phyloP scores from a whole-genome alignment of 2,329 filamentous ascomycete species.

The Macrophomina pseudophaseolina region DNA sequence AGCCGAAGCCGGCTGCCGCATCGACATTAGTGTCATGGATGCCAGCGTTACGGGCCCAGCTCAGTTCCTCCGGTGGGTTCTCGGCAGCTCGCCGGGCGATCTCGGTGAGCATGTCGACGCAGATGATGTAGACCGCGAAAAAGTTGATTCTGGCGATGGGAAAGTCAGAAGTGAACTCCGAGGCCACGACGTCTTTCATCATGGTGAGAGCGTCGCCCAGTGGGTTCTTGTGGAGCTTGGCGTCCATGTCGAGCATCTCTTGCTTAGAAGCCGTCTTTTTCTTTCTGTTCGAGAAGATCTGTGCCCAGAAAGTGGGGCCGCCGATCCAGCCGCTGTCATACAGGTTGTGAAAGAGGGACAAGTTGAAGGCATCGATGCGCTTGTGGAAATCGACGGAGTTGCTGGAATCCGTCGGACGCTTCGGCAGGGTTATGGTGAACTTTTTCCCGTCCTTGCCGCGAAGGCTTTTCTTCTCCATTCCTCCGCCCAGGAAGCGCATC shows the following conservation, averaged over 20 bases:
- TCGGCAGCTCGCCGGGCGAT: background rate
- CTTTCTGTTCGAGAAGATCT: background rate
- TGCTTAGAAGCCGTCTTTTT: constrained; percentile 15
- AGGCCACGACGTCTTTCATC: constrained; percentile 9
- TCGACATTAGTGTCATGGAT: constrained; percentile 1
- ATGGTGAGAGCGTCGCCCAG: constrained; percentile 4
- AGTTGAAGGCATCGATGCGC: constrained; percentile 13
- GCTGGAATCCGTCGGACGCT: constrained; percentile 1
- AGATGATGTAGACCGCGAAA: constrained; percentile 12
- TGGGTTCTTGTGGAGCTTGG: constrained; percentile 1
- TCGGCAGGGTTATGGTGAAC: constrained; percentile 8
- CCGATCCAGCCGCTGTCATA: constrained; percentile 1
- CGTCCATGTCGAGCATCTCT: background rate
- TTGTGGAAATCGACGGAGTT: constrained; percentile 13
- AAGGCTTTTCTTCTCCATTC: background rate
- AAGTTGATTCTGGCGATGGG: constrained; percentile 5
- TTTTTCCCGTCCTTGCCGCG: constrained; percentile 16
- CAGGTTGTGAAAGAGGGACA: constrained; percentile 9
- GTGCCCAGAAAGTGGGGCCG: background rate
- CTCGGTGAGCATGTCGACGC: constrained; percentile 11
- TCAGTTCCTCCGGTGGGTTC: background rate
- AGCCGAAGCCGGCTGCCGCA: constrained; percentile 5
- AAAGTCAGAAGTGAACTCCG: constrained; percentile 1
- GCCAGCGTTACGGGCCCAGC: background rate
- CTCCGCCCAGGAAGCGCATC: constrained; percentile 15